phyloP scores from a whole-genome alignment of 2,329 filamentous ascomycete genomes.

The Pseudogymnoascus sp. region DNA sequence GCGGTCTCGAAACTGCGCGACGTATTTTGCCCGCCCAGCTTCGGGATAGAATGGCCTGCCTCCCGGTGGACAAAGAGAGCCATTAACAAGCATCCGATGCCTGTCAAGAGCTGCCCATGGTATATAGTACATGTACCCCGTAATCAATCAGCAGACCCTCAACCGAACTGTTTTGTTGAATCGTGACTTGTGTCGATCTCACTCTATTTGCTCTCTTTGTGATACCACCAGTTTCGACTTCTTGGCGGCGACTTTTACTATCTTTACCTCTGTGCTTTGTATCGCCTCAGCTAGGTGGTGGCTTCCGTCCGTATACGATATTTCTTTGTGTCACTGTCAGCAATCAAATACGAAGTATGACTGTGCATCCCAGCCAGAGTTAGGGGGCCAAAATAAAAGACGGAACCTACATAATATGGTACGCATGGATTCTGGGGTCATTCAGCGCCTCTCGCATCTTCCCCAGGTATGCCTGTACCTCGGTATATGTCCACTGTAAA shows the following conservation, averaged over 20 bases:
- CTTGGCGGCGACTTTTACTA: background rate
- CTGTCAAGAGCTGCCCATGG: background rate
- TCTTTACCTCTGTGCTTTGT: background rate
- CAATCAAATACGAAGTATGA: background rate
- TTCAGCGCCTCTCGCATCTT: conserved; percentile 16
- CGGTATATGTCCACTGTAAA: conserved; percentile 14
- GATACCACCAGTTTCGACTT: background rate
- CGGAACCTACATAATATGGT: conserved; percentile 17
- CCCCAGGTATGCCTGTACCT: conserved; percentile 15
- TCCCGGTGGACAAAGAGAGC: background rate
- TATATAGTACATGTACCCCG: background rate
- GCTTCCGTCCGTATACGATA: background rate
- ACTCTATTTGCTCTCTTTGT: background rate
- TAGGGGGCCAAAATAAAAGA: background rate
- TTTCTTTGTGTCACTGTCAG: background rate
- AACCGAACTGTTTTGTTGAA: background rate
- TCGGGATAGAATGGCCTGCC: background rate
- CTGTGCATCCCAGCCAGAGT: background rate
- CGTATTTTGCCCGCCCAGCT: background rate
- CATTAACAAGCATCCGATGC: background rate
- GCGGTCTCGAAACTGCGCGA: background rate
- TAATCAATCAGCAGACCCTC: background rate
- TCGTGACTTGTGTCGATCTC: background rate
- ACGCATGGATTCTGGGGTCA: conserved; percentile 18
- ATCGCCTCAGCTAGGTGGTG: background rate